Evolutionary conservation across 345 rosid species (phyloP), one percentile per base, ranked within the genome.

Genomic region (Populus ilicifolia): DNA sequence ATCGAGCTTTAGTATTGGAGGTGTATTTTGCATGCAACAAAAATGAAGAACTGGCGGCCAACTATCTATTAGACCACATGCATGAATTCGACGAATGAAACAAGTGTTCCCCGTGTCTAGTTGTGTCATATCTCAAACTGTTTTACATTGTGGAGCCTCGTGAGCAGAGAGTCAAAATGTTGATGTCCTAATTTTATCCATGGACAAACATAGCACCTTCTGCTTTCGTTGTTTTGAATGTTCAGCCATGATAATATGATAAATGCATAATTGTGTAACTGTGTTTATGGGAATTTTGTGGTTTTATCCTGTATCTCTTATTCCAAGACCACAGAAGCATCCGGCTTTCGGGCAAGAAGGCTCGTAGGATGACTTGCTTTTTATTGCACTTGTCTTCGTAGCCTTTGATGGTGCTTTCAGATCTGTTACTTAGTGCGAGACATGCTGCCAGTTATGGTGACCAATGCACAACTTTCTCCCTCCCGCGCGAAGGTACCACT

Each of bases 11-110:
- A 33, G 98, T 91, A 5, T 78, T 92, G 68, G 96, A 94, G 59
- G 98, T 89, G 72, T 92, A 87, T 84, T 89, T 94, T 80, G 97
- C 98, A 13, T 94, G 97, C 86, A 90, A 94, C 93, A 91, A 91
- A 90, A 85, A 94, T 35, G 98, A 92, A 83, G 98, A 91, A 78
- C 84, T 92, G 73, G 98, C 98, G n/a, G 97, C 97, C 38, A 94
- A 94, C 85, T 90, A 91, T 80, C 94, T 92, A 78, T 77, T 92
- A 78, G 98, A 94, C 78, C 97, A 93, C 83, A 89, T 89, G 87
- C 91, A 91, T 41, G 98, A 94, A 75, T 88, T 90, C 39, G 94
- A 92, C 74, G 97, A 78, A 35, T 72, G 70, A 72, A 56, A 29
- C 65, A 25, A 35, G 54, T 43, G 25, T 63, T 43, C 50, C 48